Base-by-base conservation (phyloP, 371 early-diverging fungal species). In the Synchytrium microbalum region DNA sequence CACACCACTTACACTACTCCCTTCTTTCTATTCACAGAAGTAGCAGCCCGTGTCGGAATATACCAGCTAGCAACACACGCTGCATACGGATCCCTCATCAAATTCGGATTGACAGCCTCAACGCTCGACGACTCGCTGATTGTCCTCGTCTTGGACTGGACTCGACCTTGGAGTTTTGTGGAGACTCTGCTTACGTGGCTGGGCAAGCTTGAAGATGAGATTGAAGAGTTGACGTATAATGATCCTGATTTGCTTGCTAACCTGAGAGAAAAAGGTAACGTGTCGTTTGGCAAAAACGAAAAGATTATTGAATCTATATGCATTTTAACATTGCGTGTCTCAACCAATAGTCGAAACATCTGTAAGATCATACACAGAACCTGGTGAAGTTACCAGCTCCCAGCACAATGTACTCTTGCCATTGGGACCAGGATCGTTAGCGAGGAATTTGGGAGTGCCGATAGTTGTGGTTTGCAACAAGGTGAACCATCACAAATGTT, bases 101-200 rank as follows among this genome's bases (percentile, higher is more conserved):
- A 81, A 61, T 87, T 89, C 67, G 89, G 88, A n/a, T 73, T 93
- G 58, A 83, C 82, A 64, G 72, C 82, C 24, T 78, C 84, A 28
- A 82, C 88, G 5, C 72, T 91, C 51, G 68, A 80, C 0, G 84
- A 86, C 69, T 76, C 88, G 1, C 75, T 86, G 13, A 88, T 88
- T 1, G 75, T 93, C 13, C 78, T 96, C 54, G 86, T 87, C 46
- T 75, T 96, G 60, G 95, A 95, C 72, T 96, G 96, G 96, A 81
- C 87, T 32, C 81, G 82, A 72, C 96, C 96, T 23, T 93, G 93
- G 92, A 76, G 73, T 46, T 95, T 94, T 72, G 69, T 94, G 68
- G 86, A 88, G 62, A 79, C 86, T 28, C 76, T 94, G 62, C 84
- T 90, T 64, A 78, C 86, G 60, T 94, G 94, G 93, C 74, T 91